Base-by-base conservation (phyloP, 108 stramenopile genomes). In the Discostella stelligeroides region DNA sequence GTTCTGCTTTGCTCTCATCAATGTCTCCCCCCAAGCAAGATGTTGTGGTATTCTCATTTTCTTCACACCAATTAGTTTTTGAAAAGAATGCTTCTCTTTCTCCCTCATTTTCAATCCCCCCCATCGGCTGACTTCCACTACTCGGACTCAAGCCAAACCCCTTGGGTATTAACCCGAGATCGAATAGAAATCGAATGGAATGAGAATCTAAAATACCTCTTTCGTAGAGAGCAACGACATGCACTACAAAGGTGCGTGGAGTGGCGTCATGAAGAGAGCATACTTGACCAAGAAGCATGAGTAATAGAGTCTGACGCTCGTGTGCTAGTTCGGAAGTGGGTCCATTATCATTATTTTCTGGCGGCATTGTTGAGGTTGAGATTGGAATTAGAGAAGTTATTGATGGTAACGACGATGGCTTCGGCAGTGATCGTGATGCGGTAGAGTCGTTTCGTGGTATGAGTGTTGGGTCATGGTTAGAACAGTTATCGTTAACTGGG, bases 211-310 rank as follows among this genome's bases (percentile, higher is more conserved):
- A 63, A 40, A 97, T 89, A 2, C 94, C 95, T 49, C 88, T 59
- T 73, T 96, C 95, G 73, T 87, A 97, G 42, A 97, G 66, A 29
- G 84, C 84, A 50, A 97, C 65, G 0, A 95, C 95, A 60, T 97
- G 91, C 15, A 92, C 88, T 1, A 91, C 91, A 76, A 95, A 97
- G n/a, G 95, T 96, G 60, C 89, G 86, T 10, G 97, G 97, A 0
- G 97, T 95, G 30, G 95, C 85, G 64, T 95, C 94, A 69, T 96
- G 95, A 50, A 93, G 79, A 37, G 91, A 85, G 67, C 95, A 90
- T 14, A 96, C 86, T 79, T 97, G 95, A 17, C 91, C 97, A 68
- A 97, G 81, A 9, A 96, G 84, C 90, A 95, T 93, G 7, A 95
- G 71, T 7, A 97, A 71, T 7, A 96, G 72, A 8, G 92, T 67